Conservation (phyloP, 208 protist species). For the Trypanosoma vivax region DNA sequence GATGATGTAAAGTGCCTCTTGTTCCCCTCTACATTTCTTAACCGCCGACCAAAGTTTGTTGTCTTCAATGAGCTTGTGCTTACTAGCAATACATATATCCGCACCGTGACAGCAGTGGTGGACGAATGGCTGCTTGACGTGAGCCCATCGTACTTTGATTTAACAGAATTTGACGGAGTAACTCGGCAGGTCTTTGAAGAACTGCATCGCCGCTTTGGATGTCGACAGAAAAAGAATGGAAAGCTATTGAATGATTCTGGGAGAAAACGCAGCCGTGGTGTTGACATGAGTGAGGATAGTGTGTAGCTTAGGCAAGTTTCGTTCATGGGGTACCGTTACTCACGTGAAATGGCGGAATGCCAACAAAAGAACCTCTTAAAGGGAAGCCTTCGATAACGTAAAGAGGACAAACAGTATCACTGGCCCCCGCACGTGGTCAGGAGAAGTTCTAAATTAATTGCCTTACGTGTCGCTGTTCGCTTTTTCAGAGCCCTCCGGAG, state of each 20-base stretch:
- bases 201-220: constrained; percentile 41
- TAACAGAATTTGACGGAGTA: constrained; percentile 74
- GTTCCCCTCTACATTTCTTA: constrained; percentile 87
- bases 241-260: background rate
- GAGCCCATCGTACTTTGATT: constrained; percentile 81
- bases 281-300: no score
- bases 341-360: no score
- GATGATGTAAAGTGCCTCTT: constrained; percentile 93
- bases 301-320: no score
- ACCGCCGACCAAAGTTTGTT: constrained; percentile 96
- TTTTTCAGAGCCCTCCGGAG: no score
- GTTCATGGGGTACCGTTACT: no score
- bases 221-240: background rate
- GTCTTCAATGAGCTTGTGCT: constrained; percentile 98
- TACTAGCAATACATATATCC: constrained; percentile 92
- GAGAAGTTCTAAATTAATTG: no score
- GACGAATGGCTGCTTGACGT: constrained; percentile 91
- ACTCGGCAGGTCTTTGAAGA: constrained; percentile 74
- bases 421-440: no score
- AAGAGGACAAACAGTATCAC: no score
- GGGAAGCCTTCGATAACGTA: no score
- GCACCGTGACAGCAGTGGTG: constrained; percentile 93
- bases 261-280: background rate
- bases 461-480: no score
- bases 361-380: no score